Evolutionary conservation across 169 alveolate genomes (phyloP), one percentile per base, ranked within the genome.

Genomic region (Plasmodium vinckei): DNA sequence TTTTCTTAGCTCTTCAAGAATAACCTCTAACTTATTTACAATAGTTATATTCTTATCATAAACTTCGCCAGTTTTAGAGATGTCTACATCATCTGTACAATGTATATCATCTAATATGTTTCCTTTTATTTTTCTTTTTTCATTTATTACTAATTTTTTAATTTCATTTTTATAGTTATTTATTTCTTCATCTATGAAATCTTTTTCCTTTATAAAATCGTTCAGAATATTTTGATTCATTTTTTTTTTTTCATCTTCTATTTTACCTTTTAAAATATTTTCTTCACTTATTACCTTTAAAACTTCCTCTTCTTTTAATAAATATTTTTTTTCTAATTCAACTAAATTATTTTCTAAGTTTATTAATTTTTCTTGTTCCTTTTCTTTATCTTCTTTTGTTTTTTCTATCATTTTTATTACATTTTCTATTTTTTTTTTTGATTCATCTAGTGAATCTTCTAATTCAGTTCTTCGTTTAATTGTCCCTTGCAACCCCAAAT

Each of bases 81-180:
- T 51, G 19, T 51, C 59, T 51, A 13, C 59, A 13, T 51, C 21
- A 51, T 51, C 59, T 57, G 27, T 23, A 15, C 19, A 57, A 2
- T 23, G 5, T 19, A 12, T 19, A 5, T 19, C n/a, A 4, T 4
- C 4, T n/a, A n/a, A 13, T n/a, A 3, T 2, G 5, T 6, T 23
- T 39, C 21, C 46, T 1, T 13, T 53, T 42, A 67, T 46, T 60
- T 65, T 79, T 1, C 27, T 49, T 54, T 44, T 71, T 46, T 82
- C 90, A 27, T 57, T 60, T 15, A 67, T 13, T 9, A 82, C 39
- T 71, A 82, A 65, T 12, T 67, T 82, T 19, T 51, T 39, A 9
- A 71, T 71, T 60, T 82, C 90, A 47, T 82, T 82, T 46, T 82
- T 69, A 59, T 82, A 82, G 23, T 60, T 82, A 1, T 19, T 42